Evolutionary conservation across 352 stramenopile species (phyloP).

Genomic region (Phytopythium litorale): DNA sequence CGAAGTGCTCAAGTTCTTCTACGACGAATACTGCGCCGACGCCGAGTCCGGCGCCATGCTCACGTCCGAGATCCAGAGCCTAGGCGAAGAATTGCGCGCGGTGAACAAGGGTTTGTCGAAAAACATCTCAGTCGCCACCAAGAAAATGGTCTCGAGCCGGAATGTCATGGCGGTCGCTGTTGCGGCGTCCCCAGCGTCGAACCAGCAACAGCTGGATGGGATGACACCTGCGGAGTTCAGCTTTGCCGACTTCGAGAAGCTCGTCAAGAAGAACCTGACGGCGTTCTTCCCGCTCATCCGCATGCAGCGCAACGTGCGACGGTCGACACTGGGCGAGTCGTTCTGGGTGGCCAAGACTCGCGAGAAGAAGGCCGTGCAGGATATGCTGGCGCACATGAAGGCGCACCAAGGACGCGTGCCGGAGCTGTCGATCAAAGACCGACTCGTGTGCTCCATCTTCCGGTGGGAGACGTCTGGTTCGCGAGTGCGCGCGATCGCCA

Average conservation of each 20-base stretch:
- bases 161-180: constrained; percentile 15
- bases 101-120: constrained; percentile 33
- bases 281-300: constrained; percentile 52
- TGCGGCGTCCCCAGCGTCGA: not conserved
- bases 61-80: constrained; percentile 29
- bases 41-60: constrained; percentile 15
- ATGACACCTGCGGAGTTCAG: constrained; percentile 8
- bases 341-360: constrained; percentile 50
- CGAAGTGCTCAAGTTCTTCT: constrained; percentile 59
- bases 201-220: not conserved
- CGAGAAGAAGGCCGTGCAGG: constrained; percentile 33
- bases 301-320: constrained; percentile 43
- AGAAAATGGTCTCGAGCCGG: constrained; percentile 24
- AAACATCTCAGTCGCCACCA: constrained; percentile 45
- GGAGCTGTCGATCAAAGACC: constrained; percentile 32
- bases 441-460: constrained; percentile 23
- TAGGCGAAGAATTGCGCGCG: constrained; percentile 37
- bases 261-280: constrained; percentile 40
- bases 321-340: constrained; percentile 27
- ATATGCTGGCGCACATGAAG: constrained; percentile 35
- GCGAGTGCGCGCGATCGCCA: constrained; percentile 27
- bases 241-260: constrained; percentile 51
- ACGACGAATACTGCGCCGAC: constrained; percentile 38
- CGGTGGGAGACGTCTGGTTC: constrained; percentile 20
- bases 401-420: constrained; percentile 31